Evolutionary conservation across 2,329 filamentous ascomycete genomes (phyloP), one percentile per base, ranked within the genome.

Genomic region (Phaeosphaeria sp.): DNA sequence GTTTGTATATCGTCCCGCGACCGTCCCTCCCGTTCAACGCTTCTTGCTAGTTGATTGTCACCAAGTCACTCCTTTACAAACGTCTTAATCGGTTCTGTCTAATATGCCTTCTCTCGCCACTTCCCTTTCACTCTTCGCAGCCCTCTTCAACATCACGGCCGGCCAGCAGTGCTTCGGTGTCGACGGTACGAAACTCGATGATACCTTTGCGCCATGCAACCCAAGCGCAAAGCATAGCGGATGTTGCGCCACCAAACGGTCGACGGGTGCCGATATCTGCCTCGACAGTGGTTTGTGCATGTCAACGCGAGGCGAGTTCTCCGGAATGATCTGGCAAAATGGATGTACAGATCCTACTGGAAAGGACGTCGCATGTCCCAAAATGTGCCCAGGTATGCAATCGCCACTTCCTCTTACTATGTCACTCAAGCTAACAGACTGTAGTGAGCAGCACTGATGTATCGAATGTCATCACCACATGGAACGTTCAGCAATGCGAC

Each of bases 281-380:
- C 57, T 76, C 39, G 68, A 69, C 48, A 76, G 64, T 43, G 74
- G 73, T 11, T 49, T 76, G 20, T 76, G 74, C 51, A 73, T 76
- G 73, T 69, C 68, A 20, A 75, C 74, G 8, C 63, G 53, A 25
- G 59, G 59, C 17, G 57, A 65, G 49, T 68, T 60, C 25, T 63
- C 75, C 53, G 74, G 74, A 17, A 71, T 66, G 36, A 71, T 76
- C 52, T 75, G 70, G 66, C 71, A 74, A 42, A 57, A 53, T 55
- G 74, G 72, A n/a, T 76, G 74, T 66, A 76, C 74, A 36, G 74
- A 76, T 60, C 51, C 68, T 8, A 74, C 67, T 2, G 69, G 72
- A 8, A 64, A 66, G 27, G 68, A 71, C 53, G 56, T 53, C 9
- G 68, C 61, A 42, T 76, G 74, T 59, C 69, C 72, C 36, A 69